Evolutionary conservation across 2,329 filamentous ascomycete species (phyloP), one percentile per base, ranked within the genome.

Genomic region (Pseudogymnoascus sp.): DNA sequence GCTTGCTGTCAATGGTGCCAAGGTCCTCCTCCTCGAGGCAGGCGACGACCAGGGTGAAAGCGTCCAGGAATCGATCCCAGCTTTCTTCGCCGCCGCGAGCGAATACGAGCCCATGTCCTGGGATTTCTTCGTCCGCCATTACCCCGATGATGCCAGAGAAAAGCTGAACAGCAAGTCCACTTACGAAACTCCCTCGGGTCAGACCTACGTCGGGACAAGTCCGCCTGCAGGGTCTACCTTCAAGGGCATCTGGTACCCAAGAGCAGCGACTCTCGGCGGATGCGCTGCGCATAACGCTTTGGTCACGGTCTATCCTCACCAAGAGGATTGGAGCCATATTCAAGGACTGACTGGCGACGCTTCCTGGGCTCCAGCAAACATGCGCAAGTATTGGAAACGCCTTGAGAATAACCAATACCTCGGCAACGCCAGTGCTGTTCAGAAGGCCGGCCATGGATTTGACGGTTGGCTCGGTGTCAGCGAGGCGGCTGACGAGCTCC

Each of bases 51-150:
- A 82, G 66, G 78, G 76, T 23, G 62, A 61, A 14, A 65, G 64
- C 34, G 69, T 75, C 63, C 75, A 78, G 65, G 76, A 79, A 65
- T 74, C 76, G n/a, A 75, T 81, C 2, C 81, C 81, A 23, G 77
- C 77, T 2, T 75, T 79, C 65, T 75, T 77, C 62, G 74, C 75
- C 12, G 73, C 75, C 45, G 76, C 77, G 6, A 79, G 77, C 18
- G 76, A 82, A 69, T 77, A 82, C 66, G 71, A 73, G 29, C 74
- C 74, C 8, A 75, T 80, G 71, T 71, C 74, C 64, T 83, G 81
- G 81, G 79, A 83, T 71, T 83, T 79, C 72, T 84, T 78, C 66
- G 79, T 83, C 63, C 76, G 77, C 61, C 81, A 83, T 69, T 83
- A 81, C 68, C 71, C 75, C 4, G 75, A 82, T 64, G 70, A 78